Base-by-base conservation (phyloP, 2,329 filamentous ascomycete species). In the Apiospora pterosperma region DNA sequence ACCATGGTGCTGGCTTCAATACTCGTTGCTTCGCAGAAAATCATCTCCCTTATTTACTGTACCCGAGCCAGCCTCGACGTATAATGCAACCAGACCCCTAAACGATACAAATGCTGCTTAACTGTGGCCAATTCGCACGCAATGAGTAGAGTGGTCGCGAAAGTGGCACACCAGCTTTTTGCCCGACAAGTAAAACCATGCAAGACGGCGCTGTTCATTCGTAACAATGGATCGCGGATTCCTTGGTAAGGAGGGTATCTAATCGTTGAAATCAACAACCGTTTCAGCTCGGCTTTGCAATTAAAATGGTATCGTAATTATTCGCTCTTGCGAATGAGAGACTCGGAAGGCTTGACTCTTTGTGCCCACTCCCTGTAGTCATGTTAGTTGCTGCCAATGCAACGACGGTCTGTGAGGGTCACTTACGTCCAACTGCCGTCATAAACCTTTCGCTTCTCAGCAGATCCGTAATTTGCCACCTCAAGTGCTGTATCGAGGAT, bases 371-470 rank as follows among this genome's bases (percentile, higher is more conserved):
- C 87, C 28, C 87, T 89, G 64, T 38, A 66, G 19, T 36, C 44
- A 36, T 63, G 73, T 80, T 72, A 78, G 75, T 59, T 25, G 23
- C 61, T 11, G 12, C 25, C 59, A 12, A 38, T 14, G 36, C 36
- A 10, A 44, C 14, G 34, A 59, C n/a, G 4, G 31, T 39, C 19
- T 34, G 42, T 25, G 21, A 16, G 63, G 42, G 23, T 25, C 42
- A 90, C 92, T 88, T 83, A 97, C 86, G 96, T 98, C 96, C 96
- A 99, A 78, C 94, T 97, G 59, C 96, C 96, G 76, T 99, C 96
- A 73, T 99, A 99, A 25, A 99, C 84, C 74, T 86, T 89, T 69
- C 92, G 87, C 63, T 86, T 86, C 66, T 89, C 85, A 0, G 85
- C 78, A 4, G 86, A 81, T 2, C 91, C 92, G 74, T 88, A 94